phyloP scores from a whole-genome alignment of 257 asterid genomes.

The Plantago elongata region DNA sequence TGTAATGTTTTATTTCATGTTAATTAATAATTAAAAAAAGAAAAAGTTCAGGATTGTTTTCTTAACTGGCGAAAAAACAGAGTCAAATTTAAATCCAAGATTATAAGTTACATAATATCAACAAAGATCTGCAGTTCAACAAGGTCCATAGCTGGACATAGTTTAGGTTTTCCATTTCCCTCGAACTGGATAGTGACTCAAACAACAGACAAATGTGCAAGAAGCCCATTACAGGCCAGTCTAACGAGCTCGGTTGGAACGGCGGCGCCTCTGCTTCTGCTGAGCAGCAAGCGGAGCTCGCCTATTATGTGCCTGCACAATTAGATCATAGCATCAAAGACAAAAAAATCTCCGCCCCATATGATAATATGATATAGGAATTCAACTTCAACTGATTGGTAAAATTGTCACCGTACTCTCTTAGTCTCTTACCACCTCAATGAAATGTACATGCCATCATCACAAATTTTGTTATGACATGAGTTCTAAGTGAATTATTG shows the following conservation, averaged over 20 bases:
- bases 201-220: too few relatives aligned
- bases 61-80: too few relatives aligned
- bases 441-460: background rate
- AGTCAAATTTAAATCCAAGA: too few relatives aligned
- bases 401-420: background rate
- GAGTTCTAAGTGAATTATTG: background rate
- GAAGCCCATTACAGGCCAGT: background rate
- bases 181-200: too few relatives aligned
- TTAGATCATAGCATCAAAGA: conserved; percentile 16
- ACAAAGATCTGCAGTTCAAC: too few relatives aligned
- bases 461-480: background rate
- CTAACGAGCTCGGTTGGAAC: conserved; percentile 42
- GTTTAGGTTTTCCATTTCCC: too few relatives aligned
- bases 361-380: background rate
- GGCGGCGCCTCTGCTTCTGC: conserved; percentile 49
- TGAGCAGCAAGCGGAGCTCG: conserved; percentile 76
- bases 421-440: background rate
- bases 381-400: background rate
- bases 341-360: background rate
- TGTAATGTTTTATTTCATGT: too few relatives aligned
- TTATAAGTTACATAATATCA: too few relatives aligned
- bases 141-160: too few relatives aligned
- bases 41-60: too few relatives aligned
- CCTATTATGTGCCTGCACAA: conserved; percentile 63
- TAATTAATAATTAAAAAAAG: too few relatives aligned